Evolutionary conservation across 805 yeast species (phyloP).

Genomic region (Candida koratica): DNA sequence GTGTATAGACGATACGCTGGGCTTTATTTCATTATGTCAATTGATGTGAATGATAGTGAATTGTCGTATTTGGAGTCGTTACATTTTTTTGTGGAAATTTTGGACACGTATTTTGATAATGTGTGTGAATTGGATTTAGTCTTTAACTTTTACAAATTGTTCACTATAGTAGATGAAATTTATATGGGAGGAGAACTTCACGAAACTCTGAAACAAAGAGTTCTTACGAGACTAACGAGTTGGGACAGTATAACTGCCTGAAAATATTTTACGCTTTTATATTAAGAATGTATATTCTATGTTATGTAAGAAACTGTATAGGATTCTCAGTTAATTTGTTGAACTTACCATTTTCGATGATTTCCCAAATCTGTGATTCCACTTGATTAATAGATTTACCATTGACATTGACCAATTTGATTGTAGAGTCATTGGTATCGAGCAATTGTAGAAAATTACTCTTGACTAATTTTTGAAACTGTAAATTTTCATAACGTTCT

Average conservation of each 20-base stretch:
- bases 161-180: constrained; percentile 79
- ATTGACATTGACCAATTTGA: constrained; percentile 55
- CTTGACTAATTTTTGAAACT: constrained; percentile 73
- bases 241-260: constrained; percentile 40
- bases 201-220: constrained; percentile 69
- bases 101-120: constrained; percentile 81
- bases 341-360: constrained; percentile 13
- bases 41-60: constrained; percentile 79
- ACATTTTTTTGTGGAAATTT: constrained; percentile 82
- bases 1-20: constrained; percentile 93
- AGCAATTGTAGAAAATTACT: constrained; percentile 51
- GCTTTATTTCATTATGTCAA: constrained; percentile 77
- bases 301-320: constrained; percentile 2
- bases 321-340: constrained; percentile 7
- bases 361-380: constrained; percentile 39
- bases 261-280: background rate
- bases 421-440: constrained; percentile 23
- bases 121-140: constrained; percentile 94
- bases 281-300: background rate
- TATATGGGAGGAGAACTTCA: constrained; percentile 88
- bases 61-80: constrained; percentile 77
- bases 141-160: constrained; percentile 83
- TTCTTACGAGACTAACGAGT: constrained; percentile 60
- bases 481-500: constrained; percentile 80
- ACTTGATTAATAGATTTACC: constrained; percentile 56